Percentiles rank a stretch among this genome's conserved stretches.
Evolutionary conservation across 352 stramenopile species (phyloP).

Genomic region (Phytophthora fragariae): DNA sequence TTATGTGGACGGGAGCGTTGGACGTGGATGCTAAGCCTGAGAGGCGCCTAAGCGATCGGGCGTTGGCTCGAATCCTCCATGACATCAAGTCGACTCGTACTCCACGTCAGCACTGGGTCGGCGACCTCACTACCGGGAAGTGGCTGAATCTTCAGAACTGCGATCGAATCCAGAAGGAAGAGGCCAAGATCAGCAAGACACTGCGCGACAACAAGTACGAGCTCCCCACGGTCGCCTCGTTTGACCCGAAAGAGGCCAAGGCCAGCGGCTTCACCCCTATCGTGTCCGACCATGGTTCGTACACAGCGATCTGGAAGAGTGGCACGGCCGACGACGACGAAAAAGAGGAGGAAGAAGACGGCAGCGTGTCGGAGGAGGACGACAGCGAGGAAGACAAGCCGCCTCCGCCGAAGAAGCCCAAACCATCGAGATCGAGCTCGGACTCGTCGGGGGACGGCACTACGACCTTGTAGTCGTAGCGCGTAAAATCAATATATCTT

Average conservation of each 20-base stretch:
- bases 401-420: too few species aligned
- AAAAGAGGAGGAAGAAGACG: too few species aligned
- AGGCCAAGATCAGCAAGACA: background rate
- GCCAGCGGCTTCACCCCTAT: background rate
- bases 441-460: too few species aligned
- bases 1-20: too few species aligned
- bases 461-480: too few species aligned
- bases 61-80: background rate
- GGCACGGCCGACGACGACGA: too few species aligned
- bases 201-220: background rate
- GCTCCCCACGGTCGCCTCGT: background rate
- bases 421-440: too few species aligned
- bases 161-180: background rate
- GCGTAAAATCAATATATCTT: too few species aligned
- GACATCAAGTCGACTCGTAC: background rate
- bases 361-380: too few species aligned
- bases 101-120: background rate
- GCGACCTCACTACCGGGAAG: background rate
- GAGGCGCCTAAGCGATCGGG: background rate
- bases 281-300: background rate
- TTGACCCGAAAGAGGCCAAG: background rate
- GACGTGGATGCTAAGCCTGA: background rate
- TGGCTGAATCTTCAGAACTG: background rate
- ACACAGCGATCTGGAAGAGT: background rate
- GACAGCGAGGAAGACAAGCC: too few species aligned